These are phyloP conservation scores for Sporothrix pallida DNA, from an alignment of 2,329 filamentous ascomycete species.

Conservation along the genomic window DNA sequence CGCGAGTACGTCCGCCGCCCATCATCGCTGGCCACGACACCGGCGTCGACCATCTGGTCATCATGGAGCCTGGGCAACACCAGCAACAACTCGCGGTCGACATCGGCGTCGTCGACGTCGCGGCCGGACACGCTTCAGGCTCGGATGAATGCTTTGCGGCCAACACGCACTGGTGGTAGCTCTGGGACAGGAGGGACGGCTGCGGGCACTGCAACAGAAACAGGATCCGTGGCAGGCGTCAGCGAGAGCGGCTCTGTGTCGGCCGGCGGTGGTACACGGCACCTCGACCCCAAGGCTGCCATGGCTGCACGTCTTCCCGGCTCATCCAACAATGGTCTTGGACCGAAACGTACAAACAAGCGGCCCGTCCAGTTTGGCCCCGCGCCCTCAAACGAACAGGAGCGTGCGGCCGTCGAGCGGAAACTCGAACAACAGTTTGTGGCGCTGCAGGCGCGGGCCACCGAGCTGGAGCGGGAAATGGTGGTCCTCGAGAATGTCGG, in stretches of 20 bases:
- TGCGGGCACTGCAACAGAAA: background rate
- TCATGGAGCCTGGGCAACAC: constrained; percentile 49
- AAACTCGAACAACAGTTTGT: constrained; percentile 24
- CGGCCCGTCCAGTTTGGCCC: constrained; percentile 22
- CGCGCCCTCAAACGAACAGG: background rate
- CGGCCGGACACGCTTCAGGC: background rate
- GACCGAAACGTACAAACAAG: background rate
- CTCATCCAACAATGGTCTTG: background rate
- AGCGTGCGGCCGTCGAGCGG: constrained; percentile 23
- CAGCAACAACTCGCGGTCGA: constrained; percentile 47
- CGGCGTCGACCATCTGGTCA: constrained; percentile 19
- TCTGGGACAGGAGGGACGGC: background rate
- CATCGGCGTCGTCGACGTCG: constrained; percentile 29
- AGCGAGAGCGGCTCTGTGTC: constrained; percentile 26
- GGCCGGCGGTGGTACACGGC: background rate
- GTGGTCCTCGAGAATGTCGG: constrained; percentile 31
- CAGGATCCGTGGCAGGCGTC: background rate
- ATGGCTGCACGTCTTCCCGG: constrained; percentile 24
- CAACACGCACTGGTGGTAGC: background rate
- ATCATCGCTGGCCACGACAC: constrained; percentile 25
- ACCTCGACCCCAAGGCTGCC: constrained; percentile 25
- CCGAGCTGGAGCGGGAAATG: constrained; percentile 35
- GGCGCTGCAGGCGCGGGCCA: constrained; percentile 26
- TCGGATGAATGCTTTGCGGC: background rate
- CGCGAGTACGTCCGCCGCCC: constrained; percentile 25